Percentiles rank a stretch among this genome's conserved stretches.
Evolutionary conservation across 2,329 filamentous ascomycete species (phyloP).

Genomic region (Incumbomyces lentus): DNA sequence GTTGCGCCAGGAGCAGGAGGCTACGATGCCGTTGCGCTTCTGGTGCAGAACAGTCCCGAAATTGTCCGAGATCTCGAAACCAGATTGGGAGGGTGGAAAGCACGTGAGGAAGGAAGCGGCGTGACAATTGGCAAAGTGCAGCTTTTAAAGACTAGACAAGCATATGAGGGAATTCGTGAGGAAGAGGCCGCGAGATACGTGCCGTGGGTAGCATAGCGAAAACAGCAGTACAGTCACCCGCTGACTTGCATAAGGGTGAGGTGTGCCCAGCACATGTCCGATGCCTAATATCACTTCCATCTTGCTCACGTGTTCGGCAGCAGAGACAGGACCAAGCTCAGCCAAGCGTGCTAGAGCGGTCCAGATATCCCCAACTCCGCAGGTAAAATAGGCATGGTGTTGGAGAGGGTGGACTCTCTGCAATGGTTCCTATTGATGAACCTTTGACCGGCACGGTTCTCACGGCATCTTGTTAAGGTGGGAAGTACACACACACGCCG

Average conservation of each 20-base stretch:
- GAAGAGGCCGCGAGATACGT: constrained; percentile 30
- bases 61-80: constrained; percentile 51
- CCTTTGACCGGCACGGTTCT: no score
- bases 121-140: constrained; percentile 36
- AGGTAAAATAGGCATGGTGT: no score
- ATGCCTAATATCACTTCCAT: no score
- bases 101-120: constrained; percentile 30
- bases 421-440: no score
- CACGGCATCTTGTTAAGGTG: no score
- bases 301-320: neutral
- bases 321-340: neutral
- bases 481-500: no score
- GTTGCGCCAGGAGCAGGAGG: constrained; percentile 92
- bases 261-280: neutral
- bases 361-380: no score
- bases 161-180: constrained; percentile 35
- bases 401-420: no score
- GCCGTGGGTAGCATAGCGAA: constrained; percentile 24
- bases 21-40: constrained; percentile 75
- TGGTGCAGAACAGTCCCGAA: constrained; percentile 62
- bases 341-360: no score
- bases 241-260: neutral
- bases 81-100: constrained; percentile 58
- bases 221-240: neutral
- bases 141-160: constrained; percentile 35